A percentile compares a stretch with the other conserved stretches of the same genome.
Evolutionary conservation across 163 green algal species (phyloP).

Genomic region (Coccomyxa subellipsoidea): DNA sequence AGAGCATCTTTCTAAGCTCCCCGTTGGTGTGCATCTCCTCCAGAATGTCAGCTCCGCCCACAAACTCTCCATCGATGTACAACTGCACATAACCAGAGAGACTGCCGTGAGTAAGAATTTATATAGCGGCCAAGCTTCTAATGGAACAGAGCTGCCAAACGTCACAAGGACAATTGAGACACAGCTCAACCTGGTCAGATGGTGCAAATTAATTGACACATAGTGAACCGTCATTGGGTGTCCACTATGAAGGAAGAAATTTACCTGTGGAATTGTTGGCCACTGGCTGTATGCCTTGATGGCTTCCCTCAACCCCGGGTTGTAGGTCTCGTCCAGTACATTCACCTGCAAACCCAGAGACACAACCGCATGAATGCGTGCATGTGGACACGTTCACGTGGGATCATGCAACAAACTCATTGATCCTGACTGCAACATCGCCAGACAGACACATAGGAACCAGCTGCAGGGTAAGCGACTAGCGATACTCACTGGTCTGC

Average conservation of each 20-base stretch:
- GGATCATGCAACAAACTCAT: slow-evolving; percentile 20
- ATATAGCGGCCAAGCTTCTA: neutral
- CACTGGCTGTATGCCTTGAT: slow-evolving; percentile 90
- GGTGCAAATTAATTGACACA: no score
- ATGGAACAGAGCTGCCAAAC: no score
- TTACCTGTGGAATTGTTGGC: slow-evolving; percentile 90
- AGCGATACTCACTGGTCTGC: no score
- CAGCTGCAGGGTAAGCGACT: no score
- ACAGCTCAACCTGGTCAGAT: neutral
- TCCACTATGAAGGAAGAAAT: neutral
- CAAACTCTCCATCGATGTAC: slow-evolving; percentile 82
- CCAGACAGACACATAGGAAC: no score
- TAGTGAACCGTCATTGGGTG: no score
- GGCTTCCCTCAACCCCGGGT: slow-evolving; percentile 82
- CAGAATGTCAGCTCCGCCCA: slow-evolving; percentile 85
- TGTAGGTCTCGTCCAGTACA: slow-evolving; percentile 83
- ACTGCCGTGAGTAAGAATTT: neutral
- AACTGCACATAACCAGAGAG: slow-evolving; percentile 57
- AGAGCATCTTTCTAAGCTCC: slow-evolving; percentile 53
- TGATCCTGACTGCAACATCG: no score
- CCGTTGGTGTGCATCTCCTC: slow-evolving; percentile 73
- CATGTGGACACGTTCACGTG: no score
- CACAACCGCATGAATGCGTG: no score
- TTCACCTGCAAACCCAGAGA: slow-evolving; percentile 44
- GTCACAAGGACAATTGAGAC: no score